These are phyloP conservation scores for Aegilops umbellulata DNA, from an alignment of 176 grass and related monocot species.

Conservation along the genomic window DNA sequence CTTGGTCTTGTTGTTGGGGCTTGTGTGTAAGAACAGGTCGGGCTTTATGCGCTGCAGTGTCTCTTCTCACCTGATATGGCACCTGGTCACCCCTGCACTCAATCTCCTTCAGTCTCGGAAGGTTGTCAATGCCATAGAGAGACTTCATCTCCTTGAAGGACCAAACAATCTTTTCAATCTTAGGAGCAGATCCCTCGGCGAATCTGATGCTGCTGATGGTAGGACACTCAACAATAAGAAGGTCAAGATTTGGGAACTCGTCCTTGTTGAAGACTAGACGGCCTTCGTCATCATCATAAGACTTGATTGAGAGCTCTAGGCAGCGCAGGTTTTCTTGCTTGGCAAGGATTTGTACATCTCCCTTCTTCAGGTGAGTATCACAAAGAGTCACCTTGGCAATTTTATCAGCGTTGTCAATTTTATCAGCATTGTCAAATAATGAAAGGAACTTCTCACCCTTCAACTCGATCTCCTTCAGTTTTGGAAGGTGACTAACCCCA, in stretches of 20 bases:
- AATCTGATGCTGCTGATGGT: not conserved
- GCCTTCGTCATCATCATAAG: not conserved
- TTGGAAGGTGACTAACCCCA: not conserved
- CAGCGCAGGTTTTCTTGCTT: not conserved
- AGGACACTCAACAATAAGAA: not conserved
- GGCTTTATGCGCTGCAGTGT: not conserved
- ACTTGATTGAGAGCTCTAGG: not conserved
- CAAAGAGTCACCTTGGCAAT: not conserved
- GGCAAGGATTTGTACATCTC: not conserved
- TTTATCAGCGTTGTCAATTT: not conserved
- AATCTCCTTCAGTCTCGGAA: not conserved
- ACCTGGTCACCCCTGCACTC: not conserved
- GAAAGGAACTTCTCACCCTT: not conserved
- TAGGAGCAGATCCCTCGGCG: not conserved
- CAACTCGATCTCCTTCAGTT: slow-evolving; percentile 19
- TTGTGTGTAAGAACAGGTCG: not conserved
- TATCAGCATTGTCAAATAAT: too few species aligned
- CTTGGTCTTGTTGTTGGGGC: too few species aligned
- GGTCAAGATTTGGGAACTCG: not conserved
- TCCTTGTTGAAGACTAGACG: not conserved
- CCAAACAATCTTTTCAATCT: not conserved
- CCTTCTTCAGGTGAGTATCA: not conserved
- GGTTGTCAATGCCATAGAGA: not conserved
- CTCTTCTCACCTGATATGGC: not conserved
- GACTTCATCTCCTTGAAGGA: not conserved